A percentile compares a stretch with the other conserved stretches of the same genome.
phyloP scores from a whole-genome alignment of 352 stramenopile species.

The Globisporangium parvum region DNA sequence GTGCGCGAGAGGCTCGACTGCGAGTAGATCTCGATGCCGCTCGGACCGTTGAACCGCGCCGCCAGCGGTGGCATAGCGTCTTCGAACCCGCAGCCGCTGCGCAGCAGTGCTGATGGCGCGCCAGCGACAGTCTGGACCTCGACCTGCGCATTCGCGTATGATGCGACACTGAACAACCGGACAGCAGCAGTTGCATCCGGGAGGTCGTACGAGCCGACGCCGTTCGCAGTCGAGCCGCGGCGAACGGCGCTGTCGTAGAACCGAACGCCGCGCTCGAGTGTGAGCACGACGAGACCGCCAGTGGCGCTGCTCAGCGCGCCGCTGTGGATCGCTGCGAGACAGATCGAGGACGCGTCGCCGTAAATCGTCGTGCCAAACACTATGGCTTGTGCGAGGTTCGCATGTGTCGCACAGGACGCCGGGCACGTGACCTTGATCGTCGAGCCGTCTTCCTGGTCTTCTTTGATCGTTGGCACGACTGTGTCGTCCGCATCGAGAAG shows the following conservation, averaged over 20 bases:
- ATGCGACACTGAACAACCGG: constrained; percentile 50
- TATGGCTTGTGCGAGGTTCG: constrained; percentile 3
- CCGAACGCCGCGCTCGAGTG: constrained; percentile 41
- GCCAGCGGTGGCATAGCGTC: constrained; percentile 84
- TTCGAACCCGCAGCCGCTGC: constrained; percentile 79
- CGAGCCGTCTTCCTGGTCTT: constrained; percentile 88
- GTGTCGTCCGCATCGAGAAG: constrained; percentile 15
- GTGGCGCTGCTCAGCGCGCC: constrained; percentile 50
- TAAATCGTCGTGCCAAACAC: constrained; percentile 79
- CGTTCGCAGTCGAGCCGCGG: constrained; percentile 40
- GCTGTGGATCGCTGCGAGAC: constrained; percentile 87
- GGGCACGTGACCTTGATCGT: constrained; percentile 83
- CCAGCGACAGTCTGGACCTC: constrained; percentile 91
- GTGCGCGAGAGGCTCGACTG: constrained; percentile 45
- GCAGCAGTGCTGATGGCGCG: constrained; percentile 67
- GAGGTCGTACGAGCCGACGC: constrained; percentile 51
- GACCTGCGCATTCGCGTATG: constrained; percentile 44
- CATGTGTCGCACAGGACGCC: constrained; percentile 30
- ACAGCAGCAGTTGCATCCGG: constrained; percentile 23
- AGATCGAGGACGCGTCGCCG: constrained; percentile 88
- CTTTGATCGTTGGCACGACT: constrained; percentile 35
- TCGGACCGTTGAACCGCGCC: constrained; percentile 63
- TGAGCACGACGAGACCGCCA: constrained; percentile 69
- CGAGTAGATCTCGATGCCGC: constrained; percentile 60
- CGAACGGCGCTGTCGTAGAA: constrained; percentile 20